Evolutionary conservation across 352 stramenopile genomes (phyloP).

Genomic region (Phytophthora uliginosa): DNA sequence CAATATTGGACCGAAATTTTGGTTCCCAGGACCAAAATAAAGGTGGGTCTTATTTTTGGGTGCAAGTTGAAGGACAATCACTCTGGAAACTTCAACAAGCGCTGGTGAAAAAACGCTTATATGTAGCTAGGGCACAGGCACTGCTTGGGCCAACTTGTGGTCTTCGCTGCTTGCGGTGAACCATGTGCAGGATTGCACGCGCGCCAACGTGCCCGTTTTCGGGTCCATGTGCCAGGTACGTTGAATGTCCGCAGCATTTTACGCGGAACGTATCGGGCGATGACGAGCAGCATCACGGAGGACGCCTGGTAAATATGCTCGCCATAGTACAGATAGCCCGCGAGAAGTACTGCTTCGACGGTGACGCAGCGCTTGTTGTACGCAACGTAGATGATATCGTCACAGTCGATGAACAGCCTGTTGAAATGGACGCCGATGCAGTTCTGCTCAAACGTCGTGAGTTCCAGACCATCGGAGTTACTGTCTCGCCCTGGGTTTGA

Average conservation of each 20-base stretch:
- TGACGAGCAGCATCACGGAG: slow-evolving; percentile 24
- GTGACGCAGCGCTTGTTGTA: slow-evolving; percentile 15
- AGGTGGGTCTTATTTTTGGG: background rate
- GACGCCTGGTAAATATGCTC: slow-evolving; percentile 31
- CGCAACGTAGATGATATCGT: slow-evolving; percentile 20
- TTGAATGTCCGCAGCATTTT: slow-evolving; percentile 35
- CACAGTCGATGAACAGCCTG: slow-evolving; percentile 27
- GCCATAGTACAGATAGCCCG: slow-evolving; percentile 34
- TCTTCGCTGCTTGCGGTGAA: slow-evolving; percentile 21
- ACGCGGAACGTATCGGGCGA: slow-evolving; percentile 19
- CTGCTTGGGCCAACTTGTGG: slow-evolving; percentile 5
- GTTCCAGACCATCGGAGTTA: background rate
- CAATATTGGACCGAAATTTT: background rate
- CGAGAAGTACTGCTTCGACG: slow-evolving; percentile 22
- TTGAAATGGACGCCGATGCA: slow-evolving; percentile 17
- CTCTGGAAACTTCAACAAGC: background rate
- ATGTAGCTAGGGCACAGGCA: slow-evolving; percentile 7
- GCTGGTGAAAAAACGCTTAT: no score
- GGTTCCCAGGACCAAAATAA: background rate
- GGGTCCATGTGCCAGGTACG: slow-evolving; percentile 26
- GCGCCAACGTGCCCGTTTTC: slow-evolving; percentile 12
- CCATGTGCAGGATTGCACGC: slow-evolving; percentile 21
- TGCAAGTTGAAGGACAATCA: background rate
- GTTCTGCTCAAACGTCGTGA: slow-evolving; percentile 18
- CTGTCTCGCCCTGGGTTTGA: background rate